Evolutionary conservation across 1,284 basidiomycete species (phyloP).

Genomic region (Ceratobasidium sp.): DNA sequence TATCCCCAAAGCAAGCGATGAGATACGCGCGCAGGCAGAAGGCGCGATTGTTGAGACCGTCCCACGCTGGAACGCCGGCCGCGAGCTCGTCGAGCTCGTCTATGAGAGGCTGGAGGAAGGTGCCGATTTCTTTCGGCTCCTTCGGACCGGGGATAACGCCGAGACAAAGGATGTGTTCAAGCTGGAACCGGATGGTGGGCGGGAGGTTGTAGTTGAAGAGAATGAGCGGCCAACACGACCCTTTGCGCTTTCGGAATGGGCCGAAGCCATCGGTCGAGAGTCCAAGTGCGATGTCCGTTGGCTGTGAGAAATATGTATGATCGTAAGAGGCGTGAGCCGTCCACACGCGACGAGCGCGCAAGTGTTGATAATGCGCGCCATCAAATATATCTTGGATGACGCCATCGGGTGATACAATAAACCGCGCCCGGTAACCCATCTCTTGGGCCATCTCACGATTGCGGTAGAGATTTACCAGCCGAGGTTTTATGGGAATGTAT

Average conservation of each 20-base stretch:
- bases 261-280: slow-evolving; percentile 39
- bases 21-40: slow-evolving; percentile 47
- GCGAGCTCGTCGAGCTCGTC: slow-evolving; percentile 45
- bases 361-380: slow-evolving; percentile 35
- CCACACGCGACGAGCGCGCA: not conserved
- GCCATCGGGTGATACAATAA: not conserved
- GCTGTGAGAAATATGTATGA: slow-evolving; percentile 31
- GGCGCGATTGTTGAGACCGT: not conserved
- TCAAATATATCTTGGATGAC: slow-evolving; percentile 44
- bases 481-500: slow-evolving; percentile 45
- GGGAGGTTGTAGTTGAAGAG: slow-evolving; percentile 50
- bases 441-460: not conserved
- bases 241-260: slow-evolving; percentile 26
- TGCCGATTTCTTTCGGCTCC: slow-evolving; percentile 44
- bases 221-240: slow-evolving; percentile 48
- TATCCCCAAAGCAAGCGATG: slow-evolving; percentile 44
- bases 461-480: slow-evolving; percentile 22
- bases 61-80: slow-evolving; percentile 37
- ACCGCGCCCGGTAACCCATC: slow-evolving; percentile 30
- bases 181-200: slow-evolving; percentile 42
- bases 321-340: not conserved
- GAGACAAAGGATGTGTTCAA: slow-evolving; percentile 45
- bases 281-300: slow-evolving; percentile 44
- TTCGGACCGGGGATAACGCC: slow-evolving; percentile 48
- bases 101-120: slow-evolving; percentile 44